These are phyloP conservation scores for Solanum chmielewskii DNA, from an alignment of 257 asterid species.

Conservation along the genomic window DNA sequence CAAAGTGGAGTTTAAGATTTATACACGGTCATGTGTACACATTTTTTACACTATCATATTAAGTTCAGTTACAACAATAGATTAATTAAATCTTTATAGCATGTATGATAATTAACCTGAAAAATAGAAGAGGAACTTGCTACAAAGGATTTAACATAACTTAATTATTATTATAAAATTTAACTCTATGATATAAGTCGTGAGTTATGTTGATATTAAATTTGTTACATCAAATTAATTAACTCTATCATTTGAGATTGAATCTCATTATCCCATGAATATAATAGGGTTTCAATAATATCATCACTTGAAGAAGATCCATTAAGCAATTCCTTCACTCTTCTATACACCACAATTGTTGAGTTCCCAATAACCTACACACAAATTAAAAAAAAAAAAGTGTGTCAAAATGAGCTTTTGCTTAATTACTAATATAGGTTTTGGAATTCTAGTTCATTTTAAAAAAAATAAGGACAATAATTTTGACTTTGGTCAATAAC, in stretches of 20 bases:
- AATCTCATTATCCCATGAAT: slow-evolving; percentile 25
- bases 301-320: not conserved
- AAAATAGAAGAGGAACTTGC: not conserved
- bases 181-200: not conserved
- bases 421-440: not conserved
- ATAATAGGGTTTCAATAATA: slow-evolving; percentile 14
- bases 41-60: not conserved
- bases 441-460: not conserved
- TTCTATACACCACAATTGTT: slow-evolving; percentile 3
- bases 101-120: not conserved
- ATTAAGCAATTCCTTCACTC: slow-evolving; percentile 17
- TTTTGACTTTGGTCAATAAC: not conserved
- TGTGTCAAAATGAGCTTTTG: not conserved
- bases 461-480: not conserved
- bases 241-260: slow-evolving; percentile 13
- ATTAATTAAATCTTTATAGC: not conserved
- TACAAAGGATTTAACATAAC: not conserved
- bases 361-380: slow-evolving; percentile 13
- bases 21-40: not conserved
- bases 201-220: not conserved
- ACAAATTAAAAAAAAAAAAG: not conserved
- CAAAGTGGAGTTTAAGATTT: not conserved
- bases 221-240: not conserved
- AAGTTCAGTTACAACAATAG: not conserved
- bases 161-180: not conserved